Evolutionary conservation across 805 yeast genomes (phyloP).

Genomic region (Cyberlindnera amylophila): DNA sequence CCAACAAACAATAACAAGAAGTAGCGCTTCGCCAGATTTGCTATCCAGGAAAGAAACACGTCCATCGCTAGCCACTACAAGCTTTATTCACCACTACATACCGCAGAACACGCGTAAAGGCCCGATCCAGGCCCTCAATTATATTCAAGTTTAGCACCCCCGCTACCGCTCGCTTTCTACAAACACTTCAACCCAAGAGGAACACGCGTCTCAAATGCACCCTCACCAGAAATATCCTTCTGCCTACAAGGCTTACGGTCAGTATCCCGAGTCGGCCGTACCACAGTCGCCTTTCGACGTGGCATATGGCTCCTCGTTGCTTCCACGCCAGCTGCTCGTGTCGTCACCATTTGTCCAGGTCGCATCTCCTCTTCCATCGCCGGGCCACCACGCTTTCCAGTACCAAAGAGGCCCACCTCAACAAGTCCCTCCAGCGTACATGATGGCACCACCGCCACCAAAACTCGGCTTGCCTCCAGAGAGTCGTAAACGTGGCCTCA

Average conservation of each 20-base stretch:
- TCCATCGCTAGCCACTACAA: too few relatives aligned
- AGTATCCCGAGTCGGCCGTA: conserved; percentile 17
- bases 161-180: too few relatives aligned
- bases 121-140: too few relatives aligned
- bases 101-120: too few relatives aligned
- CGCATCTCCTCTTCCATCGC: conserved; percentile 34
- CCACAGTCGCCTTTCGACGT: conserved; percentile 58
- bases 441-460: conserved; percentile 22
- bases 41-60: too few relatives aligned
- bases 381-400: conserved; percentile 18
- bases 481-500: conserved; percentile 13
- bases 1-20: too few relatives aligned
- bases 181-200: background rate
- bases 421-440: conserved; percentile 4
- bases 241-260: conserved; percentile 14
- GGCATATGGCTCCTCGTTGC: conserved; percentile 54
- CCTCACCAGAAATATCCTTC: conserved; percentile 25
- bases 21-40: too few relatives aligned
- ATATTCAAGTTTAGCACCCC: too few relatives aligned
- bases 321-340: conserved; percentile 58
- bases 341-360: conserved; percentile 54
- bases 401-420: conserved; percentile 6
- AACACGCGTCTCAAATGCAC: conserved; percentile 7
- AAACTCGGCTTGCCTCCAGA: conserved; percentile 22
- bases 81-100: too few relatives aligned